Percentiles rank a stretch among this genome's conserved stretches.
Evolutionary conservation across 805 yeast genomes (phyloP).

Genomic region (Saccharomyces paradoxus): DNA sequence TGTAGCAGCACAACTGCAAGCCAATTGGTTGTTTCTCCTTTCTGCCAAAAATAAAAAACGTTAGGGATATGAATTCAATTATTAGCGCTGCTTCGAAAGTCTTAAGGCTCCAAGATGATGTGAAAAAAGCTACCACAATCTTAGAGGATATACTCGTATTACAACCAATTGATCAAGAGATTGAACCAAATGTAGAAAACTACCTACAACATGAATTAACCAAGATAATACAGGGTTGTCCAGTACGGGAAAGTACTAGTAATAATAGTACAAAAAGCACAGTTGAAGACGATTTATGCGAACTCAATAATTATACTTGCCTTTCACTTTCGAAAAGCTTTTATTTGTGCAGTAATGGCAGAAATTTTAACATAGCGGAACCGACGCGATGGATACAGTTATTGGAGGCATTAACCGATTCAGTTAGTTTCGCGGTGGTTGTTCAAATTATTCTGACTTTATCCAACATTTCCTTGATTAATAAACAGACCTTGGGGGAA

Average conservation of each 20-base stretch:
- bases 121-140: background rate
- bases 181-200: background rate
- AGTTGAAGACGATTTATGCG: background rate
- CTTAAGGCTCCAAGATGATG: background rate
- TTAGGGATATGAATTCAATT: background rate
- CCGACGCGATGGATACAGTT: background rate
- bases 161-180: background rate
- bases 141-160: background rate
- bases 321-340: background rate
- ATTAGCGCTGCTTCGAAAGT: background rate
- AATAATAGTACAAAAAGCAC: background rate
- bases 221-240: background rate
- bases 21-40: background rate
- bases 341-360: background rate
- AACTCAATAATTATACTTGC: background rate
- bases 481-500: constrained; percentile 17
- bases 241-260: background rate
- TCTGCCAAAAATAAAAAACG: background rate
- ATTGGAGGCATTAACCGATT: background rate
- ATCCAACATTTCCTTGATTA: constrained; percentile 16
- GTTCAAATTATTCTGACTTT: constrained; percentile 21
- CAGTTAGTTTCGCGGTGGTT: constrained; percentile 7
- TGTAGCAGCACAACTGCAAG: background rate
- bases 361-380: background rate
- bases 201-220: background rate